These are phyloP conservation scores for Nigrograna mackinnonii DNA, from an alignment of 2,329 filamentous ascomycete species.

Conservation along the genomic window DNA sequence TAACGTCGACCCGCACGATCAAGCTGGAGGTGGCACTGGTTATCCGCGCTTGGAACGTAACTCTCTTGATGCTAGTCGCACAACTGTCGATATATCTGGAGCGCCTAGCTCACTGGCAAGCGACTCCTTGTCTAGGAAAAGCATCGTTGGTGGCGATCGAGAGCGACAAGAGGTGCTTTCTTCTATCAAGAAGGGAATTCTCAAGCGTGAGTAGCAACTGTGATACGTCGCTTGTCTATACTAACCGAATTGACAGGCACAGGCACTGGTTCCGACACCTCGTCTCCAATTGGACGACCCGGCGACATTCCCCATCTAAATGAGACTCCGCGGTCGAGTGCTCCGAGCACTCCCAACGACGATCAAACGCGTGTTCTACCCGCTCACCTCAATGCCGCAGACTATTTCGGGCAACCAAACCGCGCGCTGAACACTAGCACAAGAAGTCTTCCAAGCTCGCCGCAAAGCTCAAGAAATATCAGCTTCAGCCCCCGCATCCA, in stretches of 20 bases:
- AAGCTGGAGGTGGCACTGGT: slow-evolving; percentile 72
- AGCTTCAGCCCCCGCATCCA: slow-evolving; percentile 89
- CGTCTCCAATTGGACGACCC: slow-evolving; percentile 69
- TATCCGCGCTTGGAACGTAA: slow-evolving; percentile 86
- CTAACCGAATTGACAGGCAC: slow-evolving; percentile 40
- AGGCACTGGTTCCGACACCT: slow-evolving; percentile 63
- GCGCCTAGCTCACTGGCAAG: slow-evolving; percentile 11
- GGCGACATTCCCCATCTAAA: slow-evolving; percentile 64
- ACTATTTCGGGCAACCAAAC: slow-evolving; percentile 84
- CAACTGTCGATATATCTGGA: slow-evolving; percentile 53
- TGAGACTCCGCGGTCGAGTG: slow-evolving; percentile 82
- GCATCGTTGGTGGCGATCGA: slow-evolving; percentile 86
- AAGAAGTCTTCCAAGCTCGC: slow-evolving; percentile 80
- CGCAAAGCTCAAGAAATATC: slow-evolving; percentile 67
- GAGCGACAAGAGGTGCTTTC: slow-evolving; percentile 91
- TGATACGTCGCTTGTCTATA: background rate
- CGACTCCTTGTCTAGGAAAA: slow-evolving; percentile 70
- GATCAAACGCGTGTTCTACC: slow-evolving; percentile 64
- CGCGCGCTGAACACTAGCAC: slow-evolving; percentile 71
- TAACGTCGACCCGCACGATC: slow-evolving; percentile 69
- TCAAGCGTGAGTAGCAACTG: slow-evolving; percentile 85
- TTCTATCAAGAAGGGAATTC: slow-evolving; percentile 90
- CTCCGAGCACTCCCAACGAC: slow-evolving; percentile 85
- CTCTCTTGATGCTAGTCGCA: slow-evolving; percentile 68
- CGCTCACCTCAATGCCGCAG: slow-evolving; percentile 77